These are phyloP conservation scores for Trametes cingulata DNA, from an alignment of 768 basidiomycete species.

Conservation along the genomic window DNA sequence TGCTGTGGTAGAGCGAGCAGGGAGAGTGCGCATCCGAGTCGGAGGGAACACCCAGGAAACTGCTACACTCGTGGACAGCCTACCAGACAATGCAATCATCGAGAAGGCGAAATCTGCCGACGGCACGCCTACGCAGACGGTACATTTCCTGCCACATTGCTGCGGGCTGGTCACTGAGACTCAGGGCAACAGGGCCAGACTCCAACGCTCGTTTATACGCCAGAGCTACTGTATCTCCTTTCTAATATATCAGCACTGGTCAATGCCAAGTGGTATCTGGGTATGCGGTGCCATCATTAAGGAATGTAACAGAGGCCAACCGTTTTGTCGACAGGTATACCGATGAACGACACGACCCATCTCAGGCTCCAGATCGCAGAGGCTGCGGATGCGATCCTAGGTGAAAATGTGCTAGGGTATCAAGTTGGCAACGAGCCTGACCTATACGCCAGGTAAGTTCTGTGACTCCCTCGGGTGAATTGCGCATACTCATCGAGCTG, in stretches of 20 bases:
- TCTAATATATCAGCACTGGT: constrained; percentile 57
- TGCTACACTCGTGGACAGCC: constrained; percentile 49
- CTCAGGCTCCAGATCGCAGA: constrained; percentile 57
- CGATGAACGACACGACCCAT: constrained; percentile 65
- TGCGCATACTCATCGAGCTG: neutral
- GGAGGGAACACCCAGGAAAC: constrained; percentile 84
- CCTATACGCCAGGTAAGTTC: constrained; percentile 48
- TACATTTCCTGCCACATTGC: neutral
- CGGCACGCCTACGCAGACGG: neutral
- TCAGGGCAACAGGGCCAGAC: constrained; percentile 54
- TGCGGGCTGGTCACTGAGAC: neutral
- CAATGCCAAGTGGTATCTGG: constrained; percentile 67
- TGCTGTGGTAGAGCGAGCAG: constrained; percentile 66
- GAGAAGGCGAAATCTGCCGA: constrained; percentile 44
- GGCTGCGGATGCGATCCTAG: constrained; percentile 61
- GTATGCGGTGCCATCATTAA: constrained; percentile 29
- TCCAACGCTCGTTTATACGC: constrained; percentile 62
- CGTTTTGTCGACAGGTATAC: constrained; percentile 40
- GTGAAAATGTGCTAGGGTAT: constrained; percentile 62
- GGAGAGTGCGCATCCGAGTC: constrained; percentile 62
- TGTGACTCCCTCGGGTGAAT: too few relatives aligned
- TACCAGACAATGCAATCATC: constrained; percentile 49
- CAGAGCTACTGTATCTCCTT: constrained; percentile 68
- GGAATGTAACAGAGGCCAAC: neutral
- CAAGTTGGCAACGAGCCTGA: constrained; percentile 83